phyloP scores from a whole-genome alignment of 1,284 basidiomycete species.

The Porodaedalea pini region DNA sequence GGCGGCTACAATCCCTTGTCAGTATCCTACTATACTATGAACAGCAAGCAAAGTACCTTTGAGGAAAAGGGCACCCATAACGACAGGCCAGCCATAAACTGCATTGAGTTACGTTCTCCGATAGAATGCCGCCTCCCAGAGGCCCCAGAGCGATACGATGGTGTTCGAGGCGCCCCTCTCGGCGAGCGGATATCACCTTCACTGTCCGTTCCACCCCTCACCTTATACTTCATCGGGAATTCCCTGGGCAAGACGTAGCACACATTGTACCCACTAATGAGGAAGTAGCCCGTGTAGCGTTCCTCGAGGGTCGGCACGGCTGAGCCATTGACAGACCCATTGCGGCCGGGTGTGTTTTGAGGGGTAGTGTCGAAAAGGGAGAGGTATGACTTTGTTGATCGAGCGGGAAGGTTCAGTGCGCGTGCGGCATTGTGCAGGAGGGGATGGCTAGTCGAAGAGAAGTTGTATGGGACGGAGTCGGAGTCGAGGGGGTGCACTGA shows the following conservation, averaged over 20 bases:
- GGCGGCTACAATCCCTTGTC: constrained; percentile 41
- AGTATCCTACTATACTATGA: not conserved
- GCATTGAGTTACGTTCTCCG: constrained; percentile 50
- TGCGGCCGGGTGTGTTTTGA: constrained; percentile 37
- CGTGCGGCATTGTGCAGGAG: constrained; percentile 64
- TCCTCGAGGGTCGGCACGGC: constrained; percentile 47
- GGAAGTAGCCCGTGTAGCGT: constrained; percentile 67
- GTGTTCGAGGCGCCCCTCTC: constrained; percentile 33
- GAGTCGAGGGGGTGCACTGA: constrained; percentile 71
- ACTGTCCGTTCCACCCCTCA: constrained; percentile 24
- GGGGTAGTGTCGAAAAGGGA: constrained; percentile 47
- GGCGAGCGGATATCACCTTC: constrained; percentile 33
- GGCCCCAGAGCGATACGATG: constrained; percentile 36
- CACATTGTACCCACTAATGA: constrained; percentile 71
- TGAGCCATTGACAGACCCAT: constrained; percentile 30
- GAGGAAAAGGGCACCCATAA: constrained; percentile 68
- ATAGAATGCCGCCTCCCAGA: constrained; percentile 49
- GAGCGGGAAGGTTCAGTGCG: constrained; percentile 61
- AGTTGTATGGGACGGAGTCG: constrained; percentile 67
- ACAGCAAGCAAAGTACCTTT: constrained; percentile 23
- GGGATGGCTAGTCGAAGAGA: constrained; percentile 59
- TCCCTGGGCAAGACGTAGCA: constrained; percentile 73
- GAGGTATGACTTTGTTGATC: constrained; percentile 56
- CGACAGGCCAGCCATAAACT: constrained; percentile 76
- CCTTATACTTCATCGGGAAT: constrained; percentile 44